Evolutionary conservation across 2,329 filamentous ascomycete genomes (phyloP).

Genomic region (Microcera coccophila): DNA sequence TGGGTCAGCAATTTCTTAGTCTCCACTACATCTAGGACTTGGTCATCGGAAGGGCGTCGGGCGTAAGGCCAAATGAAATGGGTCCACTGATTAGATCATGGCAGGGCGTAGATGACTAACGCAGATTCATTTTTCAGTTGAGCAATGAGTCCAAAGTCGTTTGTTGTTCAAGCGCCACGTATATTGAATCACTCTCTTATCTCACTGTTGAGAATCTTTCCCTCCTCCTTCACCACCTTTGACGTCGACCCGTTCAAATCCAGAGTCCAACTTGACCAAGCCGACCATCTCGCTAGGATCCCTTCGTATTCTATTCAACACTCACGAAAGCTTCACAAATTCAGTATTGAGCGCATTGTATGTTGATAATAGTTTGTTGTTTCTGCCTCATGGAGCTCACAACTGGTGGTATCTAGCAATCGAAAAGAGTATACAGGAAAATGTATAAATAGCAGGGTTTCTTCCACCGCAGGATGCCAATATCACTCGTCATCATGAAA

Average conservation of each 20-base stretch:
- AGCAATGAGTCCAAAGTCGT: not conserved
- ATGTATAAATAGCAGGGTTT: conserved; percentile 2
- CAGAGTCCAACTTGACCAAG: not conserved
- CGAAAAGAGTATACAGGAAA: conserved; percentile 17
- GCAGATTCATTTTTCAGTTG: no score
- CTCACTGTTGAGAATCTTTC: no score
- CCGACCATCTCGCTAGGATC: not conserved
- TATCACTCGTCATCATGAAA: not conserved
- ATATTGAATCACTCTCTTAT: no score
- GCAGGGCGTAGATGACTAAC: not conserved
- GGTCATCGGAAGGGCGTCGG: not conserved
- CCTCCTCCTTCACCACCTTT: not conserved
- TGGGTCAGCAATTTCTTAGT: not conserved
- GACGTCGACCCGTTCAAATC: no score
- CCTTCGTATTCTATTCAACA: not conserved
- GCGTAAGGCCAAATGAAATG: not conserved
- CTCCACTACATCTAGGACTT: no score
- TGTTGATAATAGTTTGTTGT: no score
- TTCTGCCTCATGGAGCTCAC: no score
- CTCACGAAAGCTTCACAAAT: not conserved
- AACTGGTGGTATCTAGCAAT: conserved; percentile 22
- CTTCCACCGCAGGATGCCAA: conserved; percentile 3
- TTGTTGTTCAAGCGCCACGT: not conserved
- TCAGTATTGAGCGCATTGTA: no score
- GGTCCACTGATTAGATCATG: not conserved